Evolutionary conservation across 2,329 filamentous ascomycete species (phyloP), one percentile per base, ranked within the genome.

Genomic region (Diplodia mutila): DNA sequence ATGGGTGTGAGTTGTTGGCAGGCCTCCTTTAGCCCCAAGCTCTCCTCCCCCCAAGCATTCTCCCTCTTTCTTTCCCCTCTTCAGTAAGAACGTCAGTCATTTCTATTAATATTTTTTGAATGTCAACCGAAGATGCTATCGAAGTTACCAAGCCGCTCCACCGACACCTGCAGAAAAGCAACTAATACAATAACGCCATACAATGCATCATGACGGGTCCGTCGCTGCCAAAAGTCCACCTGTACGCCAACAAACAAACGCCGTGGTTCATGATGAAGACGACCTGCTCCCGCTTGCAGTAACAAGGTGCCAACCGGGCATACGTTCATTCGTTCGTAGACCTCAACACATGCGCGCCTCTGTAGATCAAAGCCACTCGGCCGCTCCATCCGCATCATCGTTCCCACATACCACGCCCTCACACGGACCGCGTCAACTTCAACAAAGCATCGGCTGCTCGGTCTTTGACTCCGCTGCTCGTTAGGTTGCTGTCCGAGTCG

Each of bases 401-500:
- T n/a, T 14, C 16, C 46, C 42, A 23, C 14, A 14, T 16, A 3
- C 7, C 57, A n/a, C 42, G n/a, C 18, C 42, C 9, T 64, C 49
- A 68, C 23, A 63, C 52, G 25, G 67, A 68, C 39, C 70, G 72
- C 76, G 75, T 78, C 65, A 88, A 75, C 69, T 82, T 84, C 69
- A 87, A 72, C 71, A 89, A 73, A 8, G 84, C 86, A 72, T 82
- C 84, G 14, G 82, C 85, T 9, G 85, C 85, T 53, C 82, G 79
- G 4, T 82, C 85, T 67, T 81, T 82, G 46, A 83, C 78, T 21
- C 80, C 81, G 73, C 80, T 84, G 69, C 80, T 84, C 61, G 80
- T 80, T 61, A 84, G 70, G 25, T 81, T 78, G n/a, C n/a, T n/a
- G 12, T 75, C 73, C 27, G 57, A 34, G 16, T 61, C 59, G 12